A percentile compares a stretch with the other conserved stretches of the same genome.
phyloP scores from a whole-genome alignment of 108 stramenopile species.

The Cyclotella distinguenda region DNA sequence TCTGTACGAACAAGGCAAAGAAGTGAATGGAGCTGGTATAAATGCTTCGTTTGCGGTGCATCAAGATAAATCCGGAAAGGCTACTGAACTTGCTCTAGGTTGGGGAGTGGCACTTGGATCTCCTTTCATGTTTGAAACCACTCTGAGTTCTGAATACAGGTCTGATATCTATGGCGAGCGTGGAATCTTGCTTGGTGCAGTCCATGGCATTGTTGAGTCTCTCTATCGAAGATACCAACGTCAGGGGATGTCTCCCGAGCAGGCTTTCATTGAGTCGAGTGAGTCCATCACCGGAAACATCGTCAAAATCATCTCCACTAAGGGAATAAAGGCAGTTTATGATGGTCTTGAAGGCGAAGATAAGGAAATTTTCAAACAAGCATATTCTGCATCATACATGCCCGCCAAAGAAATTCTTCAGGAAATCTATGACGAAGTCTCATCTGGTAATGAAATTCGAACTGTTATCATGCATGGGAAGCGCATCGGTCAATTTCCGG shows the following conservation, averaged over 20 bases:
- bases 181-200: slow-evolving; percentile 96
- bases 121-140: slow-evolving; percentile 98
- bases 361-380: slow-evolving; percentile 91
- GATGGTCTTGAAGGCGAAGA: slow-evolving; percentile 78
- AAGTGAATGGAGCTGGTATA: slow-evolving; percentile 96
- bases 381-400: slow-evolving; percentile 94
- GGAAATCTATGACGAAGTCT: slow-evolving; percentile 98
- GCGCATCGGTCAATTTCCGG: slow-evolving; percentile 88
- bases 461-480: slow-evolving; percentile 97
- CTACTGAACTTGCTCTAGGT: slow-evolving; percentile 94
- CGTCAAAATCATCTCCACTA: slow-evolving; percentile 93
- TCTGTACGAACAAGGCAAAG: slow-evolving; percentile 98
- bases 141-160: slow-evolving; percentile 93
- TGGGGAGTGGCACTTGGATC: slow-evolving; percentile 97
- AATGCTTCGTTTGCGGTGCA: slow-evolving; percentile 97
- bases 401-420: slow-evolving; percentile 98
- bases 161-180: slow-evolving; percentile 98
- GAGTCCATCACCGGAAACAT: slow-evolving; percentile 98
- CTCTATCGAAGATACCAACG: slow-evolving; percentile 95
- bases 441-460: slow-evolving; percentile 96
- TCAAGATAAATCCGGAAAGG: slow-evolving; percentile 93
- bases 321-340: slow-evolving; percentile 96
- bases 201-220: slow-evolving; percentile 97
- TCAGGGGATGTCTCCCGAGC: slow-evolving; percentile 94
- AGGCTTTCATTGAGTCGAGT: slow-evolving; percentile 91